Conservation (phyloP, 129 eudicot genomes). For the Helianthus tuberosus region DNA sequence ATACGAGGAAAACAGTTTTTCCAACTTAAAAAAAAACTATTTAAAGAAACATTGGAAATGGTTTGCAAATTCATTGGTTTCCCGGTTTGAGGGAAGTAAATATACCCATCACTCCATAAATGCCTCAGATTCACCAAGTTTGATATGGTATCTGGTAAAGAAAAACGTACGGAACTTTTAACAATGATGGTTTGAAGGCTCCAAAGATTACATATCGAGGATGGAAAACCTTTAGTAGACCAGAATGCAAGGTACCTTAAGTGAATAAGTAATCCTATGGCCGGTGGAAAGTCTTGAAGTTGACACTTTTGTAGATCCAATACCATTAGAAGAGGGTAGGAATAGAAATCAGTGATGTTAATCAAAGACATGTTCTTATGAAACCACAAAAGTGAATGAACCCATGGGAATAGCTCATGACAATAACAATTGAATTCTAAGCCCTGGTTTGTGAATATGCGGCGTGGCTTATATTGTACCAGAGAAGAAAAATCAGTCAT, state of each 20-base stretch:
- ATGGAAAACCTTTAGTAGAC: background rate
- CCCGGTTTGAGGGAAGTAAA: background rate
- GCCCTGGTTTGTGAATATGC: background rate
- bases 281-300: background rate
- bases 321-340: conserved; percentile 9
- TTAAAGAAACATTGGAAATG: background rate
- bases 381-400: background rate
- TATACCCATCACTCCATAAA: background rate
- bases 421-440: background rate
- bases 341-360: background rate
- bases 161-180: background rate
- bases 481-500: background rate
- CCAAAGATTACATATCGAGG: conserved; percentile 13
- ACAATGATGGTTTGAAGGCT: background rate
- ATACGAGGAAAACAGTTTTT: conserved; percentile 8
- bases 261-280: conserved; percentile 6
- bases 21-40: background rate
- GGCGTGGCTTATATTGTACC: background rate
- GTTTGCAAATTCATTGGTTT: background rate
- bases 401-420: background rate
- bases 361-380: background rate
- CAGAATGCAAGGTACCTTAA: conserved; percentile 27
- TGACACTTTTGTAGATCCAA: background rate
- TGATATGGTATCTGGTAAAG: conserved; percentile 11
- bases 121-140: conserved; percentile 22